These are phyloP conservation scores for Closterium sp. DNA, from an alignment of 139 green algal species.

Conservation along the genomic window DNA sequence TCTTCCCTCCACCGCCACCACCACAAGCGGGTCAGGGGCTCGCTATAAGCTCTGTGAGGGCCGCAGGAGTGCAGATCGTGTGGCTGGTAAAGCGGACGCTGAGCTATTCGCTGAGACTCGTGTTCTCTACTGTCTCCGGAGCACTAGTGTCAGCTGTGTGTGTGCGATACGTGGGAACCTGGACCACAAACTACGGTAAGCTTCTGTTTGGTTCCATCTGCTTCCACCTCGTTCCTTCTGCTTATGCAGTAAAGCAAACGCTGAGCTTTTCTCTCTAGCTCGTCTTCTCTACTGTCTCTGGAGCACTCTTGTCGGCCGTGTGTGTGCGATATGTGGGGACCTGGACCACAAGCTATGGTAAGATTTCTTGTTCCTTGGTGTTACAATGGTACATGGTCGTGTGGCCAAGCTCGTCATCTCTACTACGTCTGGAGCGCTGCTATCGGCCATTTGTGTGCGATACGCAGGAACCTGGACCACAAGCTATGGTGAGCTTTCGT, in stretches of 20 bases:
- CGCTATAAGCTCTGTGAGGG: not conserved
- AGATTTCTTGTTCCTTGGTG: too few relatives aligned
- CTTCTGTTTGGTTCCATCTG: too few relatives aligned
- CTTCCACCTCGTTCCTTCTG: too few relatives aligned
- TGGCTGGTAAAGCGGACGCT: not conserved
- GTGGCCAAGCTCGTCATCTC: too few relatives aligned
- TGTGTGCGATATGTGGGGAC: not conserved
- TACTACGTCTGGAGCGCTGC: too few relatives aligned
- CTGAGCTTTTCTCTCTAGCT: not conserved
- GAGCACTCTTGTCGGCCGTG: not conserved
- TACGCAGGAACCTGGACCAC: too few relatives aligned
- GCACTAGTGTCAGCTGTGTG: not conserved
- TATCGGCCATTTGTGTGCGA: too few relatives aligned
- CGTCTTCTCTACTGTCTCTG: not conserved
- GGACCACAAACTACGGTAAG: not conserved
- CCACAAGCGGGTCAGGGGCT: not conserved
- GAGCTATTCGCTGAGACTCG: not conserved
- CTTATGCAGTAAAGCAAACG: not conserved
- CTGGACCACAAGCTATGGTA: not conserved
- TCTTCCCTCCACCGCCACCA: not conserved
- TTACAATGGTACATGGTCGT: too few relatives aligned
- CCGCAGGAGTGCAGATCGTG: not conserved
- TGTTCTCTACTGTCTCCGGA: not conserved
- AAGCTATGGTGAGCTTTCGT: too few relatives aligned
- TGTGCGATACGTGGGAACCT: not conserved